Evolutionary conservation across 805 yeast species (phyloP), one percentile per base, ranked within the genome.

Genomic region (Tetrapisispora pingtungensis): DNA sequence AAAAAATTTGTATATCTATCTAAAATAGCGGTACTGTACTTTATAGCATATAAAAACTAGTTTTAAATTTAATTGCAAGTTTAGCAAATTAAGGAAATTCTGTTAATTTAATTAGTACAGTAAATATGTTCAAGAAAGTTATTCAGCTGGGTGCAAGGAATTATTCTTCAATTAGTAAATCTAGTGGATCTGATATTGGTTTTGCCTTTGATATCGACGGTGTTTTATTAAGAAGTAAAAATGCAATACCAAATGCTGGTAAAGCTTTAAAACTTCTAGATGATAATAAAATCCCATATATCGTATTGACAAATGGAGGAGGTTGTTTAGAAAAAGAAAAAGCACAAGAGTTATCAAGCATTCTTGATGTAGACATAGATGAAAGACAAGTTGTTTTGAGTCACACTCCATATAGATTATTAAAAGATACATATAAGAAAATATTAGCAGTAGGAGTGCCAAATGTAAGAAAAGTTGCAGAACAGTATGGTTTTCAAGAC

Each of bases 291-390:
- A 68, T 87, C 7, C 96, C 97, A 1, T 89, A 78, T 66, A 77
- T 87, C n/a, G 58, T 89, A 35, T 69, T 89, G 58, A 88, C 96
- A 7, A 88, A 89, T 60, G 96, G 97, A 17, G 96, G 96, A 7
- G 96, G 97, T 2, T 72, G 72, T 28, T 64, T 74, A 12, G 97
- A 88, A 56, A 48, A 55, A 5, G 72, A 69, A n/a, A 68, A 95
- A 36, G 77, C 79, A 2, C 66, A 68, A 2, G 73, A 71, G 30
- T 59, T 85, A 3, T 70, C 78, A 2, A 55, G 66, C 8, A 62
- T 63, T 31, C 61, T 83, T 43, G 71, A 66, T 7, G 59, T 60
- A 2, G 55, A 57, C 1, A 62, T 82, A n/a, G 65, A 73, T 26
- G 72, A 78, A 2, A 62, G 69, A 36, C 96, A 88, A 55, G 68